Base-by-base conservation (phyloP, 805 yeast genomes). In the Starmerella etchellsii region DNA sequence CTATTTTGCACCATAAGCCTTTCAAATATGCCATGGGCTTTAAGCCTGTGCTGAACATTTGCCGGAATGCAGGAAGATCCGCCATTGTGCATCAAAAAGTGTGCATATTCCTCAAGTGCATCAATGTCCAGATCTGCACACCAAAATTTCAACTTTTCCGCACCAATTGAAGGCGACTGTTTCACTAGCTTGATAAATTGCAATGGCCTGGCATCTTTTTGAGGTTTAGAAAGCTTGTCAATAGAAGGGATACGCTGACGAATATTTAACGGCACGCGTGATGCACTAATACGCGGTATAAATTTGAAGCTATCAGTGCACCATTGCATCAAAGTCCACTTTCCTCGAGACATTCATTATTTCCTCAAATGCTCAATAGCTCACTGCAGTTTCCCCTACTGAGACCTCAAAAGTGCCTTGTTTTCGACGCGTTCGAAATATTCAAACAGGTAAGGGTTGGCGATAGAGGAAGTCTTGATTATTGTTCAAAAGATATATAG, bases 241-340 rank as follows among this genome's bases (percentile, higher is more conserved):
- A 48, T 38, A 4, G 37, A 33, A 1, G 52, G 48, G 2, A 43
- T 36, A 11, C 50, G 20, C 14, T 33, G 24, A 5, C 43, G 36
- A 2, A 34, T 3, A 9, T 8, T 20, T 16, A 39, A 16, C 9
- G 38, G 34, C 10, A 15, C 30, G 7, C 21, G 25, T 23, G 25
- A 31, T 3, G 18, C 31, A n/a, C 24, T 16, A 18, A 3, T 2
- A 10, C 34, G 24, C 7, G 35, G 35, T 1, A 29, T 8, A 30
- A 39, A 45, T 24, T 16, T 26, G 24, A 39, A 42, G 4, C 19
- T 20, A 14, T 16, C 14, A 9, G 37, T 11, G 26, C 33, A 21
- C 49, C 49, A 45, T 19, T 42, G 35, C 33, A 45, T 22, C 2
- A 40, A 13, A 8, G 42, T 40, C 49, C 49, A 42, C 19, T 28